Evolutionary conservation across 805 yeast genomes (phyloP), one percentile per base, ranked within the genome.

Genomic region (Schwanniomyces polymorphus): DNA sequence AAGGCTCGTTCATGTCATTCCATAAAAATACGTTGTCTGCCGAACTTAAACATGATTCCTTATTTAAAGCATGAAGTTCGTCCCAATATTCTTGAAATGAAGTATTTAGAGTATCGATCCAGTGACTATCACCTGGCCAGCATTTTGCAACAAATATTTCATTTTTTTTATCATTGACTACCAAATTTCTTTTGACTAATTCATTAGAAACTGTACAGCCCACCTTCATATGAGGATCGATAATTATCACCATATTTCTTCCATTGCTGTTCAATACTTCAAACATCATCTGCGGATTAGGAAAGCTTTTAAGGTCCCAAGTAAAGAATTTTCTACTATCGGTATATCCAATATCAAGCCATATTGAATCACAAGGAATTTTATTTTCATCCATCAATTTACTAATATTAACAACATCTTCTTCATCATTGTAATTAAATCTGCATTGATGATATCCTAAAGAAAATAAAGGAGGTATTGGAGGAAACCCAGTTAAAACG

Each of bases 1-100:
- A 89, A 1, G 98, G 97, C 68, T 94, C 99, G 67, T 88, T 89
- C 99, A 94, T 94, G 64, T 94, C 99, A 65, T 92, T 94, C 99
- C 99, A 94, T 14, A 94, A 70, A 58, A 85, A 85, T 39, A 90
- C 64, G 59, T 94, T 94, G 71, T 7, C 86, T 79, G 80, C 44
- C 75, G 71, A 44, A 78, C 72, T 55, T 64, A 53, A 72, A 53
- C 38, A 71, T 35, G 61, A 58, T 1, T 65, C 59, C 3, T 73
- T 61, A 8, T 84, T 82, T 47, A 75, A 72, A 21, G 60, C 61
- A 58, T 79, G 82, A 41, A 81, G 75, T 2, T 65, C 50, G 41
- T 68, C 69, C 97, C 97, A 91, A 48, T 77, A 75, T 5, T 63
- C 60, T 45, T 70, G 77, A 1, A 91, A 79, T 0, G 65, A 58